Evolutionary conservation across 306 rosid species (phyloP).

Genomic region (Medicago lupulina): DNA sequence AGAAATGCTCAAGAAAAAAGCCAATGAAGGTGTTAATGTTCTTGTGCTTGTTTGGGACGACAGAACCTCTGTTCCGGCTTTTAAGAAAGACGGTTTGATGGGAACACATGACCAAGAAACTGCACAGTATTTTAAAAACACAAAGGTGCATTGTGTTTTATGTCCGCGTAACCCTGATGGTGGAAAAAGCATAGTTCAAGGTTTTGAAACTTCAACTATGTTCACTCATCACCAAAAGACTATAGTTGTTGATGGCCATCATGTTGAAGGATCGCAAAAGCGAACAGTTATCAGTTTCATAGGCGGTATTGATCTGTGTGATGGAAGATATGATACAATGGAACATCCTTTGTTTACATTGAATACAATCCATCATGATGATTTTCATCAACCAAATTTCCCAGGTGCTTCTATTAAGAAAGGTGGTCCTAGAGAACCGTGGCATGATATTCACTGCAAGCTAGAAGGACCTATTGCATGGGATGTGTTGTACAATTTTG

Average conservation of each 20-base stretch:
- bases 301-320: slow-evolving; percentile 87
- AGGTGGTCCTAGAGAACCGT: slow-evolving; percentile 94
- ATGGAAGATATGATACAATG: slow-evolving; percentile 77
- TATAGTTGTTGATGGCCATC: slow-evolving; percentile 60
- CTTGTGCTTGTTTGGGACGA: slow-evolving; percentile 87
- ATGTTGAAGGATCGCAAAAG: slow-evolving; percentile 37
- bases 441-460: slow-evolving; percentile 90
- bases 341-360: slow-evolving; percentile 71
- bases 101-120: slow-evolving; percentile 78
- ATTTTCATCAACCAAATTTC: slow-evolving; percentile 88
- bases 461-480: slow-evolving; percentile 86
- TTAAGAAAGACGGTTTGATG: slow-evolving; percentile 73
- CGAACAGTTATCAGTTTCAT: slow-evolving; percentile 67
- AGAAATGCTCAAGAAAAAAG: slow-evolving; percentile 69
- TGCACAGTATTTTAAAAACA: slow-evolving; percentile 54
- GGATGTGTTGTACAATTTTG: slow-evolving; percentile 88
- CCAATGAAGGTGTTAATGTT: slow-evolving; percentile 69
- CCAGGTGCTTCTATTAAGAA: slow-evolving; percentile 61
- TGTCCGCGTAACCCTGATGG: slow-evolving; percentile 80
- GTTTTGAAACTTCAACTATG: slow-evolving; percentile 59
- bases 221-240: slow-evolving; percentile 88
- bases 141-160: slow-evolving; percentile 61
- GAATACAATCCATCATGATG: slow-evolving; percentile 53
- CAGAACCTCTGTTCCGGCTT: slow-evolving; percentile 52
- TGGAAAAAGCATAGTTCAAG: slow-evolving; percentile 67